Conservation (phyloP, 495 filamentous ascomycete species). For the Extremus antarcticus region DNA sequence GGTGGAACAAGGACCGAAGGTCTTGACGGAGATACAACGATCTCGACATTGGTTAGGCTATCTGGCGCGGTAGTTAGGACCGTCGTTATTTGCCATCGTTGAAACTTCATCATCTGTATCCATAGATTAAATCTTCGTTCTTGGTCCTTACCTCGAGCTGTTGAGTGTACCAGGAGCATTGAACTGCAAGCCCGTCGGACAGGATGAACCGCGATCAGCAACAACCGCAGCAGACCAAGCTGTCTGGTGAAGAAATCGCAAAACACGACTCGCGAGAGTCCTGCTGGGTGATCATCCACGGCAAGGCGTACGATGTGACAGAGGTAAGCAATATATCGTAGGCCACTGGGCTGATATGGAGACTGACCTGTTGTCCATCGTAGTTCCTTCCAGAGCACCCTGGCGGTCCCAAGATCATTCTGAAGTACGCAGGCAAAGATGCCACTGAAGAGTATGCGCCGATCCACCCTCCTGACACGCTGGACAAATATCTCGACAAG, state of each 20-base stretch:
- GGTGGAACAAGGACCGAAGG: neutral
- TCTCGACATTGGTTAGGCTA: no score
- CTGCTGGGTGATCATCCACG: constrained; percentile 74
- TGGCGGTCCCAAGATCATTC: constrained; percentile 65
- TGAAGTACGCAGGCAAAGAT: constrained; percentile 80
- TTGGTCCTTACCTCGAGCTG: neutral
- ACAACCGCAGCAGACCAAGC: constrained; percentile 19
- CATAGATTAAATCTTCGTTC: no score
- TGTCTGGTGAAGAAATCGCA: constrained; percentile 53
- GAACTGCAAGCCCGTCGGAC: neutral
- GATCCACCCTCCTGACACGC: constrained; percentile 59
- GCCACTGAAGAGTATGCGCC: constrained; percentile 75
- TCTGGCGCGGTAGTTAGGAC: no score
- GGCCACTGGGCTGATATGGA: no score
- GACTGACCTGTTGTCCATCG: neutral
- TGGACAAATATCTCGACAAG: constrained; percentile 71
- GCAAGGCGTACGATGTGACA: constrained; percentile 71
- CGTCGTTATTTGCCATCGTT: no score
- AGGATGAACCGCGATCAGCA: constrained; percentile 30
- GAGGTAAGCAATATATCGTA: constrained; percentile 36
- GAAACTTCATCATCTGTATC: no score
- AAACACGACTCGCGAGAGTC: constrained; percentile 57
- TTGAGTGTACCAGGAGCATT: neutral
- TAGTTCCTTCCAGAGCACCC: constrained; percentile 51
- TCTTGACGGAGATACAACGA: no score